Evolutionary conservation across 2,329 filamentous ascomycete species (phyloP), one percentile per base, ranked within the genome.

Genomic region (Chaetomium strumarium): DNA sequence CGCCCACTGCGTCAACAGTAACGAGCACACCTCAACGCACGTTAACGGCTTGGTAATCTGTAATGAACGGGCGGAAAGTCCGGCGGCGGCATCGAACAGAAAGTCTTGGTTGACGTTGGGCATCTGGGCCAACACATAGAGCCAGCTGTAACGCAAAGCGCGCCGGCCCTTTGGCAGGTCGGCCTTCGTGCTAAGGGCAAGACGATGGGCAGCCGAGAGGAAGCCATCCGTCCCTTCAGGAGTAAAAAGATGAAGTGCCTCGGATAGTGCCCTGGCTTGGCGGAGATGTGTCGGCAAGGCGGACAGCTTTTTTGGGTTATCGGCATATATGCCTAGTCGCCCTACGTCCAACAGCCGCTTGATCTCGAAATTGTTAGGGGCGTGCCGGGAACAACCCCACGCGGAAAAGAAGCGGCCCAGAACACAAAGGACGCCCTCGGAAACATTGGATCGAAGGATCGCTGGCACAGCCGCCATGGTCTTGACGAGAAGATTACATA

Each of bases 1-100:
- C 11, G 44, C 36, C 67, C 67, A 69, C 44, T 68, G 67, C 4
- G 58, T 54, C 7, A 67, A 29, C 5, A 68, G 45, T 37, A 69
- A 56, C 5, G 60, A 56, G 42, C 61, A 65, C 31, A 69, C 41
- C 24, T 65, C 62, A 10, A 46, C 41, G 20, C 52, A 44, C 16
- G 49, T 51, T 14, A 65, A 20, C 11, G 47, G 56, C 41, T 19
- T 49, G 38, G 43, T 49, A 33, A n/a, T 53, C 53, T 14, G 3
- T 8, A 44, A 6, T 14, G 61, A 53, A 38, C 55, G 43, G 24
- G 45, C 43, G 13, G 58, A 49, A 45, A 62, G 19, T 31, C 46
- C 40, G 34, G 50, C 33, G 20, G 47, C 42, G 12, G 53, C 31
- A 16, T 56, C 51, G 11, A 59, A 59, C 9, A 62, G 16, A 5